Evolutionary conservation across 163 green algal genomes (phyloP).

Genomic region (Chlorella variabilis): DNA sequence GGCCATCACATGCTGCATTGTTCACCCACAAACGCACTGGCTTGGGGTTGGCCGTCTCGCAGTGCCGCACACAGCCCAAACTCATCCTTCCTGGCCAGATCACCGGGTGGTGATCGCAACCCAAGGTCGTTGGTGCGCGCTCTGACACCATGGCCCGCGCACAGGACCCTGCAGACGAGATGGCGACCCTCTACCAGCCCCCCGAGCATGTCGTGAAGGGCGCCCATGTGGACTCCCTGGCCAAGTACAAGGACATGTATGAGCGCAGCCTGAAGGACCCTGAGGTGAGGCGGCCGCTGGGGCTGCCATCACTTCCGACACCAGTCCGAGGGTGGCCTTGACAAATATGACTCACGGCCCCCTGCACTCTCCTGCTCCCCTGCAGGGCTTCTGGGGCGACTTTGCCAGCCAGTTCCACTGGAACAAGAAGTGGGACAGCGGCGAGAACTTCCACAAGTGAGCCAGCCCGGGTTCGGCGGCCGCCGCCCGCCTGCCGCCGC

Average conservation of each 20-base stretch:
- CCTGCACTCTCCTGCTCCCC: not conserved
- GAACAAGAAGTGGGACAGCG: constrained; percentile 71
- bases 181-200: constrained; percentile 31
- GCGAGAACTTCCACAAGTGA: constrained; percentile 37
- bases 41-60: not conserved
- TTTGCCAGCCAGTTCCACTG: constrained; percentile 84
- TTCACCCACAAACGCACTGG: no score
- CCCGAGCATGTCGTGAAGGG: constrained; percentile 18
- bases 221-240: constrained; percentile 39
- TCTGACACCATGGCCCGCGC: not conserved
- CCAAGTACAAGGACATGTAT: constrained; percentile 86
- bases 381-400: constrained; percentile 82
- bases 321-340: not conserved
- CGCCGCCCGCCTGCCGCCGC: not conserved
- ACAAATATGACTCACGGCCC: not conserved
- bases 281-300: constrained; percentile 35
- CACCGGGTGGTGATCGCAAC: no score
- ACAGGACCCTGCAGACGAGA: not conserved
- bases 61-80: not conserved
- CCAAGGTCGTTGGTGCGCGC: no score
- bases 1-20: no score
- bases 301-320: no score
- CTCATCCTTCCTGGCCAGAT: no score
- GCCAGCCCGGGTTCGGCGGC: not conserved
- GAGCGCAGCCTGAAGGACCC: constrained; percentile 83